These are phyloP conservation scores for Brasenia schreberi DNA, from an alignment of 164 flowering plant genomes.

Conservation along the genomic window DNA sequence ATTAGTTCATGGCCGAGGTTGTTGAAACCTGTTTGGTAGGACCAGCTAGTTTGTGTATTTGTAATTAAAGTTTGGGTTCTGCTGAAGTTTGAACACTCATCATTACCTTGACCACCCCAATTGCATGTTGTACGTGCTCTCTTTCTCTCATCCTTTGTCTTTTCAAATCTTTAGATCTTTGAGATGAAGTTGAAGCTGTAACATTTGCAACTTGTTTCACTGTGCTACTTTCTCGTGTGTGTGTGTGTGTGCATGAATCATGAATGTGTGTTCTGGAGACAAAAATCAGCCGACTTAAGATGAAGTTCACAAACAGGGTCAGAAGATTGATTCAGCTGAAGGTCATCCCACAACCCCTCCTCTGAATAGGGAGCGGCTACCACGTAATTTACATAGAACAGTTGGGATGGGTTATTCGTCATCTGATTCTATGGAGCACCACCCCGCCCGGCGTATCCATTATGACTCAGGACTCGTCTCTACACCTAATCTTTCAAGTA, in stretches of 20 bases:
- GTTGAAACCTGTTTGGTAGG: not conserved
- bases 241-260: too few relatives aligned
- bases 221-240: too few relatives aligned
- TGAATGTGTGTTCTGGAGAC: too few relatives aligned
- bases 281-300: too few relatives aligned
- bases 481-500: slow-evolving; percentile 78
- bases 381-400: slow-evolving; percentile 46
- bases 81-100: not conserved
- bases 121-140: not conserved
- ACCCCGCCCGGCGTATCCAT: slow-evolving; percentile 24
- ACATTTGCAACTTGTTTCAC: too few relatives aligned
- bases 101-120: not conserved
- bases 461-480: slow-evolving; percentile 51
- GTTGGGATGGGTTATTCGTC: slow-evolving; percentile 59
- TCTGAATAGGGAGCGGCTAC: slow-evolving; percentile 48
- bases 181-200: too few relatives aligned
- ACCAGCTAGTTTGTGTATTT: not conserved
- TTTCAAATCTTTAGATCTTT: too few relatives aligned
- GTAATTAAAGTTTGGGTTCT: not conserved
- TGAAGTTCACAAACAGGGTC: slow-evolving; percentile 29
- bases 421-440: slow-evolving; percentile 78
- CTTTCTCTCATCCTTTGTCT: too few relatives aligned
- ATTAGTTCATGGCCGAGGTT: not conserved
- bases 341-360: slow-evolving; percentile 88
- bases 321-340: slow-evolving; percentile 52